Evolutionary conservation across 495 filamentous ascomycete species (phyloP).

Genomic region (Lentithecium fluviatile): DNA sequence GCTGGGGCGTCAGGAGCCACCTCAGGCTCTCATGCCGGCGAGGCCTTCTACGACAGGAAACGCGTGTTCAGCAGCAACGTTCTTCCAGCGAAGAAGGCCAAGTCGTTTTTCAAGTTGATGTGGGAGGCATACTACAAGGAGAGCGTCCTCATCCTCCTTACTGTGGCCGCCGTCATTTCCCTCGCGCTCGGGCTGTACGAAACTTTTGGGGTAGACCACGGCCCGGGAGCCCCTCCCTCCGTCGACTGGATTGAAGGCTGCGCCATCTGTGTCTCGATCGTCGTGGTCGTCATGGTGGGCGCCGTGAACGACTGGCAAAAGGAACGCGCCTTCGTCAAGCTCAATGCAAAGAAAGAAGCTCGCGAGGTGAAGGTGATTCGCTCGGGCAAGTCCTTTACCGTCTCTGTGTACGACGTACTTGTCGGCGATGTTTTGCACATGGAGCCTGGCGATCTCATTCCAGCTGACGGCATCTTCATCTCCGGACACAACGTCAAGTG

Average conservation of each 20-base stretch:
- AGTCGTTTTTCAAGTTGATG: constrained; percentile 67
- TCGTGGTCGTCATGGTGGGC: constrained; percentile 48
- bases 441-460: constrained; percentile 79
- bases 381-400: constrained; percentile 70
- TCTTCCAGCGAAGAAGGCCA: constrained; percentile 68
- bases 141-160: constrained; percentile 76
- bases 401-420: constrained; percentile 76
- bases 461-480: constrained; percentile 44
- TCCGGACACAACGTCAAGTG: constrained; percentile 57
- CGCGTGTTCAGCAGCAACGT: constrained; percentile 68
- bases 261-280: constrained; percentile 48
- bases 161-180: constrained; percentile 75
- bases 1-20: constrained; percentile 34
- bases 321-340: constrained; percentile 48
- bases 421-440: constrained; percentile 82
- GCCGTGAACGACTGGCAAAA: constrained; percentile 50
- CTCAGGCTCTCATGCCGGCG: constrained; percentile 38
- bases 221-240: constrained; percentile 34
- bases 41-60: constrained; percentile 59
- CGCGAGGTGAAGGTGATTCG: constrained; percentile 71
- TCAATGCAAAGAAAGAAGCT: constrained; percentile 50
- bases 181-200: constrained; percentile 75
- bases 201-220: constrained; percentile 48
- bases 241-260: constrained; percentile 51
- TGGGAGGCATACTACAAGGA: constrained; percentile 79